A percentile compares a stretch with the other conserved stretches of the same genome.
Evolutionary conservation across 2,329 filamentous ascomycete species (phyloP).

Genomic region (Fusarium zealandicum): DNA sequence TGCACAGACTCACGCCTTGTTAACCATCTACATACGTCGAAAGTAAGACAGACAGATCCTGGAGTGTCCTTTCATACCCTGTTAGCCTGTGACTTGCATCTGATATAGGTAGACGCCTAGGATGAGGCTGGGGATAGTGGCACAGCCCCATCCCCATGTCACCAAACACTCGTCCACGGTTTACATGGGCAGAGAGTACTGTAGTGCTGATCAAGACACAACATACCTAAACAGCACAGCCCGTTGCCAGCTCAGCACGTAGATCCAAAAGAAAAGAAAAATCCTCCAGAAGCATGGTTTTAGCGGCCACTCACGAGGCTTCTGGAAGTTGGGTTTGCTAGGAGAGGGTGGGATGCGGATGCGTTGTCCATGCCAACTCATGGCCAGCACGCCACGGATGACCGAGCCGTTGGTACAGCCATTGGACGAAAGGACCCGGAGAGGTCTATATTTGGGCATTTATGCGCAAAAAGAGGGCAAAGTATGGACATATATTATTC

Average conservation of each 20-base stretch:
- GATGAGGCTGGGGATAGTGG: not conserved
- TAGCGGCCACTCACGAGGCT: conserved; percentile 22
- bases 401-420: conserved; percentile 18
- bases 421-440: conserved; percentile 21
- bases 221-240: not conserved
- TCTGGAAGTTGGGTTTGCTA: conserved; percentile 16
- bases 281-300: conserved; percentile 4
- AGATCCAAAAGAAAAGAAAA: conserved; percentile 33
- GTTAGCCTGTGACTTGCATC: conserved; percentile 16
- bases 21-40: not conserved
- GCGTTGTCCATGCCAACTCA: conserved; percentile 43
- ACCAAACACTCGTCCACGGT: not conserved
- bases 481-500: not conserved
- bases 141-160: no score
- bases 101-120: not conserved
- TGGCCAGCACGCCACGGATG: conserved; percentile 20
- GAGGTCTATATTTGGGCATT: conserved; percentile 24
- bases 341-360: conserved; percentile 35
- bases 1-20: conserved; percentile 15
- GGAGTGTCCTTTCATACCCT: not conserved
- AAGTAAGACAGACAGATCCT: not conserved
- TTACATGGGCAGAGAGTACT: not conserved
- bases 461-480: not conserved
- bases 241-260: conserved; percentile 37
- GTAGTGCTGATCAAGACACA: not conserved